Evolutionary conservation across 441 rosid species (phyloP), one percentile per base, ranked within the genome.

Genomic region (Breynia disticha): DNA sequence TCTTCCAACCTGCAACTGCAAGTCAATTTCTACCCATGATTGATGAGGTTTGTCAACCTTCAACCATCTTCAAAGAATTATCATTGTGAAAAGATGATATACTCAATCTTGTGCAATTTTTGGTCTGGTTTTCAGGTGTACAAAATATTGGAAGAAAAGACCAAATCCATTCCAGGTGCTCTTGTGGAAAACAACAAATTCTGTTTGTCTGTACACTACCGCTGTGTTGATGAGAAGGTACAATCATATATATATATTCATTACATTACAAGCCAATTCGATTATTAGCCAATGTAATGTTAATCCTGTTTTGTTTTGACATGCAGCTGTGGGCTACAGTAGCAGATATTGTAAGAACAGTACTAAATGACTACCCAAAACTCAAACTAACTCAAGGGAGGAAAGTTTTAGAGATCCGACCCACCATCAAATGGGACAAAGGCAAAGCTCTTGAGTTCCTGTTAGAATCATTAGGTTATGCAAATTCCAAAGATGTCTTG

Each of bases 391-490:
- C 76, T 15, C 87, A 72, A 49, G 90, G 95, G 45, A 77, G 90
- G 59, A 85, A 78, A 81, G 95, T 86, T 12, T 55, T 86, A 2
- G 95, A 86, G 74, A 74, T 86, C 48, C 87, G 90, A 24, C 90
- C 95, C 4, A 70, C 64, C 13, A 86, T 86, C 61, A 72, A 86
- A 60, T 86, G 95, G 95, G 79, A 86, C 72, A 86, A 86, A 71
- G 95, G 95, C 39, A 81, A 78, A 66, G 95, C 95, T 53, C 88
- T 86, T 54, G 84, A 79, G 57, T 83, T 83, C 74, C 66, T 86
- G 68, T 57, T 86, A 47, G 84, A 81, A 54, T 74, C 86, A 45
- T 80, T 83, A 37, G 97, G 96, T 51, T 85, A 74, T 61, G 82
- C 79, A n/a, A 75, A 83, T 56, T 74, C 78, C 49, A 64, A 56